phyloP scores from a whole-genome alignment of 2,329 filamentous ascomycete genomes.

The Epichloe glyceriae region DNA sequence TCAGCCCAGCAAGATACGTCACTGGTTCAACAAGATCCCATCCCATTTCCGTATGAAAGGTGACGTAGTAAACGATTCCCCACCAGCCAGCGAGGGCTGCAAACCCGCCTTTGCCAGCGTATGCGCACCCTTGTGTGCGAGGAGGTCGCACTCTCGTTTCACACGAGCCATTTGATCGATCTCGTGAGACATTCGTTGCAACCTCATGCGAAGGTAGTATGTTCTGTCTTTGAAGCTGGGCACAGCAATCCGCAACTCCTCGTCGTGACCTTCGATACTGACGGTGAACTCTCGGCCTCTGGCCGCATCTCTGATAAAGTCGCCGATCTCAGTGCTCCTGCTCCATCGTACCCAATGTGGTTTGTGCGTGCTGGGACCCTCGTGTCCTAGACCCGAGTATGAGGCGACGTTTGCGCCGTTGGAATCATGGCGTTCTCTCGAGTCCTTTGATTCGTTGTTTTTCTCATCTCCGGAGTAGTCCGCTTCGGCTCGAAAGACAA shows the following conservation, averaged over 20 bases:
- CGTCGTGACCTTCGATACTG: conserved; percentile 55
- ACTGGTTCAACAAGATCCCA: conserved; percentile 90
- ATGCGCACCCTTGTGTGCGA: conserved; percentile 68
- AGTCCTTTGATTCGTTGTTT: neutral
- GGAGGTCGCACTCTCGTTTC: conserved; percentile 67
- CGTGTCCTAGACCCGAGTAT: conserved; percentile 57
- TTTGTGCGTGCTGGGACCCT: conserved; percentile 33
- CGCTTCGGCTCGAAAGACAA: conserved; percentile 71
- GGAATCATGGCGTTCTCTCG: conserved; percentile 17
- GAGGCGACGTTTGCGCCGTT: conserved; percentile 56
- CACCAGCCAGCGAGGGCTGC: conserved; percentile 64
- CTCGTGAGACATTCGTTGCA: conserved; percentile 56
- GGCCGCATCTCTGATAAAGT: conserved; percentile 85
- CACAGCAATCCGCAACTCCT: conserved; percentile 64
- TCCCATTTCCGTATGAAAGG: conserved; percentile 61
- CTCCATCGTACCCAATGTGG: conserved; percentile 72
- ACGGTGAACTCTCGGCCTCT: conserved; percentile 75
- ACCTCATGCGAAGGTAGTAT: conserved; percentile 66
- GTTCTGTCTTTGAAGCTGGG: conserved; percentile 86
- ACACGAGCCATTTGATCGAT: conserved; percentile 59
- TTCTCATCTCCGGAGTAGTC: conserved; percentile 38
- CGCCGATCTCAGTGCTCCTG: conserved; percentile 76
- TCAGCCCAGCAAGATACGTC: conserved; percentile 78
- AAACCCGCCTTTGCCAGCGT: conserved; percentile 67
- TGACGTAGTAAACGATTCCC: conserved; percentile 64